Base-by-base conservation (phyloP, 73 alveolate genomes). In the Paramecium octaurelia region DNA sequence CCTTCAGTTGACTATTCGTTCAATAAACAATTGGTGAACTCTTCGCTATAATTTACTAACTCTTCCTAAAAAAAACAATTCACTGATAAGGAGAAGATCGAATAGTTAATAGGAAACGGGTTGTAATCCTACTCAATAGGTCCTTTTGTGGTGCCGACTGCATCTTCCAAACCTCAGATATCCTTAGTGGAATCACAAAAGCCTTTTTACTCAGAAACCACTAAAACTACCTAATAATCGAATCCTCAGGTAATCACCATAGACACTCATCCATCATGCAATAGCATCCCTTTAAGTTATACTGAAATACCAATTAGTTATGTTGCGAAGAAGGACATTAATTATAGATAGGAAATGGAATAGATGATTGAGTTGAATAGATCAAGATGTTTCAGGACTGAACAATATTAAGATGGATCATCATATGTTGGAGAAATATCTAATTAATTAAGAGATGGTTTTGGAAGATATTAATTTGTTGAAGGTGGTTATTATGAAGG, bases 401-500 rank as follows among this genome's bases (percentile, higher is more conserved):
- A 31, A 43, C 8, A 21, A 20, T 80, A 80, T 48, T 18, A 40
- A 12, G 75, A 80, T 80, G 91, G 91, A 40, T n/a, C 76, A 27
- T 31, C 9, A 21, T 80, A 80, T 80, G 35, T 43, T 2, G 91
- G 91, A 6, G 91, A 80, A 43, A 42, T 23, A 3, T 31, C 8
- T 11, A 48, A 80, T 43, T n/a, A 35, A 44, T 18, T 44, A 20
- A 80, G 57, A 35, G 91, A 80, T 80, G 91, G 91, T 12, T 80
- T 44, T 44, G 91, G 91, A 1, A 80, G 57, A 80, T 80, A 31
- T 23, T n/a, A 44, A 44, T 80, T 24, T 80, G 46, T 36, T 9
- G 91, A 80, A 38, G 91, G 89, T 24, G 89, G 89, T 1, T 80
- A 44, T 35, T 80, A 80, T 80, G 91, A 80, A 44, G 91, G 91